Evolutionary conservation across 257 asterid genomes (phyloP).

Genomic region (Scutellaria baicalensis): DNA sequence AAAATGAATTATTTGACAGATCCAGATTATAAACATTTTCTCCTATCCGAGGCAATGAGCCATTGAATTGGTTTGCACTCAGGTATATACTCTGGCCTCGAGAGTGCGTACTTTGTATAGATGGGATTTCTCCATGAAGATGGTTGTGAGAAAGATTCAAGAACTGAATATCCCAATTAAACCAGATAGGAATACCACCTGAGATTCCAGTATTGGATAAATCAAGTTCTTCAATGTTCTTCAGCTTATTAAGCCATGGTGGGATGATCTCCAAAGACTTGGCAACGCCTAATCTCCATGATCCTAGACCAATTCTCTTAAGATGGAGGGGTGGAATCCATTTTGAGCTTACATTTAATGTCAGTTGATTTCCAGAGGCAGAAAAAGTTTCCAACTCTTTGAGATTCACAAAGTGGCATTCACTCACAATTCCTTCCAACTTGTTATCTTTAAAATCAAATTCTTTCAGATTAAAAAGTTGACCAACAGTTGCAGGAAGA

Average conservation of each 20-base stretch:
- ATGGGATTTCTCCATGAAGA: not conserved
- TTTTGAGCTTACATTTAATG: not conserved
- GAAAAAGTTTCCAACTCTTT: not conserved
- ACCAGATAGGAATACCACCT: not conserved
- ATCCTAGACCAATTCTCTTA: not conserved
- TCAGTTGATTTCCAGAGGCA: not conserved
- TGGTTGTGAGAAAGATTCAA: not conserved
- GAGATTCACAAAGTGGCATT: not conserved
- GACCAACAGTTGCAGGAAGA: not conserved
- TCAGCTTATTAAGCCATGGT: not conserved
- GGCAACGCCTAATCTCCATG: not conserved
- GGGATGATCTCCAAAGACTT: not conserved
- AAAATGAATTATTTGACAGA: constrained; percentile 24
- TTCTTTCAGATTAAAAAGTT: not conserved
- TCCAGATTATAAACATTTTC: not conserved
- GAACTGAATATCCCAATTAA: not conserved
- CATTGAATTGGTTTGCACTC: constrained; percentile 24
- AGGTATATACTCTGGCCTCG: not conserved
- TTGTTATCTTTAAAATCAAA: not conserved
- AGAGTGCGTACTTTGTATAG: no score
- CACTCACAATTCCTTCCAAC: not conserved
- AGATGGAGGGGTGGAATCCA: constrained; percentile 2
- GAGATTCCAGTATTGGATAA: not conserved
- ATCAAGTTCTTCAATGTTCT: not conserved
- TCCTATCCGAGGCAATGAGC: constrained; percentile 21